Evolutionary conservation across 2,329 filamentous ascomycete species (phyloP), one percentile per base, ranked within the genome.

Genomic region (Calonectria pauciramosa): DNA sequence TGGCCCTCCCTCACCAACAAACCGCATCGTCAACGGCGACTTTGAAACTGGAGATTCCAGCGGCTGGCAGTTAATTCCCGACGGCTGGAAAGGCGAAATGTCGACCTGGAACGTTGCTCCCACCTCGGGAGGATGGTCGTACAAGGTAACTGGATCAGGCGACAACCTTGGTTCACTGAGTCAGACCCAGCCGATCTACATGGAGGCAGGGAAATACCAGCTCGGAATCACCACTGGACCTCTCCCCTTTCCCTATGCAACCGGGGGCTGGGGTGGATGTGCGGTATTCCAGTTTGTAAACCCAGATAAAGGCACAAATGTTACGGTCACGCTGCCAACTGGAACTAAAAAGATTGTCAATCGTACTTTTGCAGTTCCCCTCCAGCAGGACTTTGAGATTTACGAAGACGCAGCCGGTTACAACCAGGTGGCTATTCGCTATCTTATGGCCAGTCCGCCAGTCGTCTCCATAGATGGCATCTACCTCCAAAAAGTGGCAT

Each of bases 21-120:
- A 76, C 30, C 72, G 63, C 18, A 60, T 76, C 20, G 30, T 74
- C 4, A 75, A 73, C 20, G 68, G 70, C 9, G 67, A 73, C n/a
- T 76, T 75, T 28, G 68, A 72, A 34, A 67, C 52, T 13, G 69
- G 69, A 16, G 70, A 60, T 13, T 23, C 49, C 9, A 16, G 56
- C 5, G 75, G 69, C 20, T 76, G 75, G 75, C 20, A 70, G n/a
- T 20, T 76, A 3, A 16, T 20, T 16, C 75, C 75, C 9, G 10
- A 18, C 7, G 70, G 20, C 49, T 76, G 72, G 72, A 32, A 20
- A 38, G 72, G 72, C 20, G 20, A 41, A 20, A 56, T 76, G 44
- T 41, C 54, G 14, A 47, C 38, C 1, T 63, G 38, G 28, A 74
- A 63, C 8, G 30, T n/a, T 10, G 64, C n/a, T 14, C 54, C 56